Evolutionary conservation across 2,329 filamentous ascomycete genomes (phyloP).

Genomic region (Cyclaneusma minus): DNA sequence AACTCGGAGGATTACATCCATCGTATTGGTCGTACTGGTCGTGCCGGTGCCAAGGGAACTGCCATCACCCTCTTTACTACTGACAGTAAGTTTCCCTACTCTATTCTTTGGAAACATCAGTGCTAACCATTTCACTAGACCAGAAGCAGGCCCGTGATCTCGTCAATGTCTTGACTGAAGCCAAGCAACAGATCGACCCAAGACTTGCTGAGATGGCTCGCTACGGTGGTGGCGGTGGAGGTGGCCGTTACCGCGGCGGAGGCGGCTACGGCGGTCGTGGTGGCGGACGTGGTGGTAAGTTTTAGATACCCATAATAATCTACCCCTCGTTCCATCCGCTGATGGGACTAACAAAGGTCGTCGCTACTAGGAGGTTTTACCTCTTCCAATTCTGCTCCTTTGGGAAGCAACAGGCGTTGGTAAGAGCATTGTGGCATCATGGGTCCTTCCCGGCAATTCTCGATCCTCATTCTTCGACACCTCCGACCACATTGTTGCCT

Average conservation of each 20-base stretch:
- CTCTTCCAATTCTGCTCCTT: constrained; percentile 39
- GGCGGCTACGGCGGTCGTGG: constrained; percentile 41
- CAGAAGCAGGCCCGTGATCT: constrained; percentile 94
- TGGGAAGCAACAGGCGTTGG: constrained; percentile 41
- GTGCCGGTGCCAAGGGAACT: constrained; percentile 86
- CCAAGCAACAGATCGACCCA: constrained; percentile 96
- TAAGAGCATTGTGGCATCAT: no score
- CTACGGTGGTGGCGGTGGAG: constrained; percentile 72
- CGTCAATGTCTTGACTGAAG: constrained; percentile 80
- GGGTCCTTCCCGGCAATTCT: no score
- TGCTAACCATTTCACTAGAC: constrained; percentile 33
- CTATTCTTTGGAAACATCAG: constrained; percentile 2
- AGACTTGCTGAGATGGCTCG: constrained; percentile 91
- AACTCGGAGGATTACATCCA: constrained; percentile 98
- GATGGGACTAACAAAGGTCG: constrained; percentile 21
- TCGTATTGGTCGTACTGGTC: constrained; percentile 88
- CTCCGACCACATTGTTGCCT: no score
- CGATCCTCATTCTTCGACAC: no score
- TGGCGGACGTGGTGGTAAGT: constrained; percentile 19
- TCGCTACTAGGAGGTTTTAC: constrained; percentile 31
- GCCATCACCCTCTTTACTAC: constrained; percentile 98
- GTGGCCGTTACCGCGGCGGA: constrained; percentile 52
- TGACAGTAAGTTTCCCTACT: constrained; percentile 65
- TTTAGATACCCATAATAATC: constrained; percentile 5
- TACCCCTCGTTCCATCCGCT: constrained; percentile 16